Base-by-base conservation (phyloP, 2,329 filamentous ascomycete genomes). In the Aspergillus transmontanensis region DNA sequence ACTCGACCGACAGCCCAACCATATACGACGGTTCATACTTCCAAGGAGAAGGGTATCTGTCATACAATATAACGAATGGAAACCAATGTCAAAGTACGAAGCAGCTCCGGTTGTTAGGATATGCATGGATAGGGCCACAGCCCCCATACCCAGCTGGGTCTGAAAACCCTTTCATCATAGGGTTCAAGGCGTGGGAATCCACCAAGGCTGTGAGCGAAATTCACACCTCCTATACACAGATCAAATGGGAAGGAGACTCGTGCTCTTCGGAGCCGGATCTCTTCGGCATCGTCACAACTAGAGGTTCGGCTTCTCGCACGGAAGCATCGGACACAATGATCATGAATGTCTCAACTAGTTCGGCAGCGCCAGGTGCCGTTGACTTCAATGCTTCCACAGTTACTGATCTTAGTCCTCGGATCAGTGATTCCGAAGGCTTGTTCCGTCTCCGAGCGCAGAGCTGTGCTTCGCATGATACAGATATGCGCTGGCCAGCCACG, bases 11-110 rank as follows among this genome's bases (percentile, higher is more conserved):
- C 11, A 61, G 21, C 19, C 53, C 59, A n/a, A 57, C 41, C 3
- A 51, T 36, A 57, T 61, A 61, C 53, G 59, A 61, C 21, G 59
- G 59, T 5, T 61, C 59, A 46, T 61, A 39, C 41, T 61, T 61
- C 30, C 53, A 48, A 4, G 59, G 59, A 10, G 59, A 61, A 41
- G 59, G 19, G 3, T 56, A 11, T 21, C 30, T 61, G 21, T 32
- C 36, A 16, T 61, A 61, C 16, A 50, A 61, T n/a, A 46, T 48
- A 6, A 50, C 50, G 9, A 23, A 6, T 21, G 19, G 16, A 6
- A 11, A 4, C 9, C 16, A 53, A 32, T 53, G 50, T 21, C 50
- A 21, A 34, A 19, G 11, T 23, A n/a, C 46, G 2, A 39, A 26
- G 14, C 7, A 43, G 11, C 36, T 61, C 10, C 59, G 59, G 7